Percentiles rank a stretch among this genome's conserved stretches.
Conservation (phyloP, 176 grass and related monocot genomes). For the Tillandsia fasciculata region DNA sequence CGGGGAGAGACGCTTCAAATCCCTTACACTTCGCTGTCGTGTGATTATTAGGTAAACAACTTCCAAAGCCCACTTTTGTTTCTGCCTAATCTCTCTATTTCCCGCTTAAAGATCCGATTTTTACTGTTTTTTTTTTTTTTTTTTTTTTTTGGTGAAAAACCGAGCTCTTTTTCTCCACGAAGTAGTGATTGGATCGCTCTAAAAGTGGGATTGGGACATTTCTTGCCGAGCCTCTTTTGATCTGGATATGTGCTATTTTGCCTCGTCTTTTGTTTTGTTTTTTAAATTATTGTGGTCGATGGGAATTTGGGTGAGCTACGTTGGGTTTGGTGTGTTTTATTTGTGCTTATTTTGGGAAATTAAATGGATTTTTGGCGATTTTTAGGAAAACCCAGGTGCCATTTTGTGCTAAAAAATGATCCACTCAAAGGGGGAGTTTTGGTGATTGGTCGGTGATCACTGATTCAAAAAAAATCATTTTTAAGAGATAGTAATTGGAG, state of each 20-base stretch:
- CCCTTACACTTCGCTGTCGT: neutral
- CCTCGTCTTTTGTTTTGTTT: neutral
- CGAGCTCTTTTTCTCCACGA: neutral
- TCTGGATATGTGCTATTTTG: constrained; percentile 6
- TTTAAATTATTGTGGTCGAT: neutral
- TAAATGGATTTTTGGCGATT: no score
- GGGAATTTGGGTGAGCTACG: neutral
- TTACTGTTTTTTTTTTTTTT: neutral
- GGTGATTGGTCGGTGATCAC: no score
- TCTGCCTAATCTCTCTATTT: neutral
- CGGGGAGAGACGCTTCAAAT: no score
- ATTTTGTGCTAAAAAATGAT: no score
- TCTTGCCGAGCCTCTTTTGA: neutral
- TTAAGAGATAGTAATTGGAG: neutral
- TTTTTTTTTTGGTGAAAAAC: no score
- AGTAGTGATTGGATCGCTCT: neutral
- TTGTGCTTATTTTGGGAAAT: neutral
- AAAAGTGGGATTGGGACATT: neutral
- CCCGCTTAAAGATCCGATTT: neutral
- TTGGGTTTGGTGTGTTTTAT: neutral
- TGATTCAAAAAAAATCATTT: no score
- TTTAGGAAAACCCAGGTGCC: no score
- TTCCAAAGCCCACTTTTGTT: neutral
- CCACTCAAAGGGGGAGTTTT: no score
- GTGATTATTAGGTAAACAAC: neutral